Percentiles rank a stretch among this genome's conserved stretches.
Evolutionary conservation across 768 basidiomycete genomes (phyloP).

Genomic region (Hygrophoropsis aurantiaca): DNA sequence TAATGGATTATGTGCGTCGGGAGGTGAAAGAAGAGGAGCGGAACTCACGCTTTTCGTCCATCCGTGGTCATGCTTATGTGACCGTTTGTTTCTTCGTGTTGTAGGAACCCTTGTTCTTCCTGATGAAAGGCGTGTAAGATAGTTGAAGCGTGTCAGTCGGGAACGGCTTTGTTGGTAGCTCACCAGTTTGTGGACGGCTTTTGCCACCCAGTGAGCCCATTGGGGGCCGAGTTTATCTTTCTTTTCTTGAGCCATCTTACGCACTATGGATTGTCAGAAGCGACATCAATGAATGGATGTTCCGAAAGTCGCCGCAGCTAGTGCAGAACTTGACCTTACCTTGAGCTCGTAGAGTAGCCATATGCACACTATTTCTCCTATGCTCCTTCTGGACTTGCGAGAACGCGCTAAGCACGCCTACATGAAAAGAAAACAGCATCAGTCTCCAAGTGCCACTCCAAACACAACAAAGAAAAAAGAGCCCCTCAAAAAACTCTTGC

Average conservation of each 20-base stretch:
- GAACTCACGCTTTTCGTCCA: conserved; percentile 46
- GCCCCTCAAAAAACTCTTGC: background rate
- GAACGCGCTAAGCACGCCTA: conserved; percentile 49
- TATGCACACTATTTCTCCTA: conserved; percentile 43
- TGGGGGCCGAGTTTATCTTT: conserved; percentile 48
- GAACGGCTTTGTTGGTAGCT: conserved; percentile 10
- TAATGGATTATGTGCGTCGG: background rate
- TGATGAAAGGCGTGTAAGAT: conserved; percentile 17
- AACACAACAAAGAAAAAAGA: background rate
- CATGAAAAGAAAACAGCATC: conserved; percentile 4
- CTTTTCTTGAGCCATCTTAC: conserved; percentile 42
- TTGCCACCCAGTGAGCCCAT: conserved; percentile 49
- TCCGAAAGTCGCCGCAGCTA: background rate
- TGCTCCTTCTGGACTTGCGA: conserved; percentile 44
- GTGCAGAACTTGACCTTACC: conserved; percentile 31
- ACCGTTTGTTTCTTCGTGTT: conserved; percentile 33
- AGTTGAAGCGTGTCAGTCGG: background rate
- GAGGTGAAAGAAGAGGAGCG: background rate
- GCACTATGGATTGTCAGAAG: conserved; percentile 34
- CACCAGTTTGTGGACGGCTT: conserved; percentile 46
- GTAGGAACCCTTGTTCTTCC: conserved; percentile 46
- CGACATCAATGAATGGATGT: background rate
- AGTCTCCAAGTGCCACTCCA: background rate
- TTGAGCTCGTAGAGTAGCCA: conserved; percentile 47
- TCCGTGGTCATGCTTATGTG: conserved; percentile 40